Evolutionary conservation across 2,329 filamentous ascomycete genomes (phyloP), one percentile per base, ranked within the genome.

Genomic region (Penicillium glabrum): DNA sequence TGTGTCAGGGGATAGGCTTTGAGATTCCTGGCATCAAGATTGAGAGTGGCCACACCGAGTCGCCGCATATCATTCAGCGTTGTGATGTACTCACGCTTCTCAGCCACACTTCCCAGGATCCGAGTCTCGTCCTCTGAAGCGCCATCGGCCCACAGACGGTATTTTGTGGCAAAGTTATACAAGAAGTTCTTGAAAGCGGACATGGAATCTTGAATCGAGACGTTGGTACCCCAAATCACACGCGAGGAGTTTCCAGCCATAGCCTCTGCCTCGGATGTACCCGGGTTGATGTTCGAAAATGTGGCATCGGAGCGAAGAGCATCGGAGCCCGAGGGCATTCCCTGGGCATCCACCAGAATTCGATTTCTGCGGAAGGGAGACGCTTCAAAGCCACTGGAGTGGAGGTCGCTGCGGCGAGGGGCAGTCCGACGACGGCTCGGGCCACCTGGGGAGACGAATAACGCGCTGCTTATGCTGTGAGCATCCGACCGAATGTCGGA

Each of bases 201-300:
- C 74, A 96, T 90, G 0, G 91, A 92, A 72, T 98, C 93, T 58
- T 91, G 86, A 52, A 99, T 89, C 5, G 93, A 96, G 49, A 99
- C 90, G 39, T 96, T 98, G 44, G 95, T 99, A 73, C 95, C 95
- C 95, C 95, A 99, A 62, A 99, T 93, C 56, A 96, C 86, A 64
- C 89, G 87, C 54, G 89, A 88, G 39, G 90, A 90, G 57, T 86
- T 86, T 2, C 93, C 95, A 39, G 92, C 93, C 41, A 97, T 84
- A 1, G 83, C 85, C 69, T 97, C 90, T 1, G 95, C 95, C 73
- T 99, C 95, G 2, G 93, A 97, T 7, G 93, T 97, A 61, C 89
- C 89, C 1, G 91, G 91, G 64, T 96, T 82, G 57, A 86, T 70
- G 61, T 88, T 87, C 5, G 86, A 87, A 69, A 88, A 88, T 1